These are phyloP conservation scores for Hyphopichia fennica DNA, from an alignment of 1,139 yeast species.

Conservation along the genomic window DNA sequence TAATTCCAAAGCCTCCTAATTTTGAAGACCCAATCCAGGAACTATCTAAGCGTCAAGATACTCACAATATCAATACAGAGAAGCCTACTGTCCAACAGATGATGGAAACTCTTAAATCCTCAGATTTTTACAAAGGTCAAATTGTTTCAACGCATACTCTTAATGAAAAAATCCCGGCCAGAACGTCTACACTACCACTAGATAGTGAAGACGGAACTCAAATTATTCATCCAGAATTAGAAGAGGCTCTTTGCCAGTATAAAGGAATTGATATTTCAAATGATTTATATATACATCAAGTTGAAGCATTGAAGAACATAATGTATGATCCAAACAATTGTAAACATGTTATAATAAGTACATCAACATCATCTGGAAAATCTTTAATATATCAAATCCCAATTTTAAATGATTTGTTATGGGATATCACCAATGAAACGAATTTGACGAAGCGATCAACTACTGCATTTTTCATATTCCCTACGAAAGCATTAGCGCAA, in stretches of 20 bases:
- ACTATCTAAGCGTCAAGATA: constrained; percentile 8
- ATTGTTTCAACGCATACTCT: constrained; percentile 37
- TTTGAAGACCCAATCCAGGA: constrained; percentile 27
- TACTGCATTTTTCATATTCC: constrained; percentile 86
- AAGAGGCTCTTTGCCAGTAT: constrained; percentile 50
- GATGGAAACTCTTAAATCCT: constrained; percentile 44
- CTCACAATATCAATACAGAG: background rate
- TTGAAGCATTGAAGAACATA: constrained; percentile 63
- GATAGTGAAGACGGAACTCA: constrained; percentile 37
- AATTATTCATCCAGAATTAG: constrained; percentile 45
- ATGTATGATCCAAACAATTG: constrained; percentile 30
- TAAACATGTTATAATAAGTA: constrained; percentile 75
- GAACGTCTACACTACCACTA: constrained; percentile 12
- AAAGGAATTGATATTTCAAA: constrained; percentile 45
- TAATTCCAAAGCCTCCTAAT: constrained; percentile 48
- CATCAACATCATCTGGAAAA: constrained; percentile 95
- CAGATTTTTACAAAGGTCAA: constrained; percentile 59
- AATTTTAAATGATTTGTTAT: constrained; percentile 59
- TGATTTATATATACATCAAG: constrained; percentile 76
- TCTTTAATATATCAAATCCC: constrained; percentile 90
- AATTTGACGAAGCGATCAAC: constrained; percentile 18
- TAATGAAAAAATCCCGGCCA: constrained; percentile 21
- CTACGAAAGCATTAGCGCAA: constrained; percentile 96
- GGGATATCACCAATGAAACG: constrained; percentile 29
- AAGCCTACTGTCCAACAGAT: constrained; percentile 34